These are phyloP conservation scores for Vaccinium corymbosum DNA, from an alignment of 148 eudicot species.

Conservation along the genomic window DNA sequence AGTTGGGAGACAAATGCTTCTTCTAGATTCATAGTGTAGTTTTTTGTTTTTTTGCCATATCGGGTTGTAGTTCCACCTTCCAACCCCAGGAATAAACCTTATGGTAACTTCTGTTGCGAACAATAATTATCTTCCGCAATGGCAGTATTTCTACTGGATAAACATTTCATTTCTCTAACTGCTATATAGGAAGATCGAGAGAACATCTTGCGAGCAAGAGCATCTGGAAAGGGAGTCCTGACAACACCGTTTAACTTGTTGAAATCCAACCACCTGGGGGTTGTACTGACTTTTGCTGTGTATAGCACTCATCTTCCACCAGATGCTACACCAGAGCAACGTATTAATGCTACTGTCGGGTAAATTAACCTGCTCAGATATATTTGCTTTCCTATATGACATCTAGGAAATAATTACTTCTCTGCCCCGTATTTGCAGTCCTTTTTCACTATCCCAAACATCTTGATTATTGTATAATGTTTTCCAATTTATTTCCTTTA, in stretches of 20 bases:
- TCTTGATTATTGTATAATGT: not conserved
- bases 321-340: constrained; percentile 67
- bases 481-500: not conserved
- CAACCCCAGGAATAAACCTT: not conserved
- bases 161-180: constrained; percentile 4
- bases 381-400: constrained; percentile 11
- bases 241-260: constrained; percentile 82
- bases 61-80: constrained; percentile 14
- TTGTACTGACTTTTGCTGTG: constrained; percentile 91
- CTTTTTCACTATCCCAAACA: not conserved
- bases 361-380: constrained; percentile 23
- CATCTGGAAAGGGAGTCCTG: constrained; percentile 86
- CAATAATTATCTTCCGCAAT: not conserved
- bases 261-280: constrained; percentile 89
- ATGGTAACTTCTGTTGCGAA: not conserved
- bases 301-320: constrained; percentile 58
- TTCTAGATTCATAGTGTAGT: not conserved
- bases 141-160: not conserved
- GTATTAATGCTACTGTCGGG: constrained; percentile 84
- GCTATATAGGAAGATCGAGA: constrained; percentile 79
- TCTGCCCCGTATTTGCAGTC: not conserved
- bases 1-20: not conserved
- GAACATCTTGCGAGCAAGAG: constrained; percentile 88
- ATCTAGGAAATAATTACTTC: not conserved
- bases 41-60: not conserved